Evolutionary conservation across 2,329 filamentous ascomycete species (phyloP), one percentile per base, ranked within the genome.

Genomic region (Colletotrichum horii): DNA sequence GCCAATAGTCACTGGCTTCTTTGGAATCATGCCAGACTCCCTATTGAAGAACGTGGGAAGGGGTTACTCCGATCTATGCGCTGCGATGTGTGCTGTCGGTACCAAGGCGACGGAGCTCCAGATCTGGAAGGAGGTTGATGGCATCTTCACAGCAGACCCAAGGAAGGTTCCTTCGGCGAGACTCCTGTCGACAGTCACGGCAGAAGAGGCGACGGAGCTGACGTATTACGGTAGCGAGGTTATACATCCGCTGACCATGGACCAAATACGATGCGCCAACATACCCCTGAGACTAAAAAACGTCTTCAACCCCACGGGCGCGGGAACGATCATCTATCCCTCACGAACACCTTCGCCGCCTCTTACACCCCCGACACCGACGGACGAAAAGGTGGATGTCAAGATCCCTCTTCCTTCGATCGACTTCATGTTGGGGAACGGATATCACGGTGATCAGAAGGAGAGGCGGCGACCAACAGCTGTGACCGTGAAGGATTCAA

Each of bases 91-190:
- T 62, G 96, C 97, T 1, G 96, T 99, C 11, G 96, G 96, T 4
- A 87, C 97, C 24, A 89, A 91, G 79, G 97, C 97, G 1, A 88
- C 93, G 70, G 97, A 99, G 84, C 90, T 99, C 64, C 97, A 99
- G 85, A 94, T 99, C 77, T 98, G 97, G 97, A 98, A 98, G 87
- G 97, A 99, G 84, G 97, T 98, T 8, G 96, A 99, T 83, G 96
- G 95, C 75, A 97, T 98, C 82, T 97, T 98, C 85, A 93, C 91
- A 2, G 89, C 90, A 7, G 96, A 98, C 81, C 96, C 96, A 4
- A 92, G 94, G 80, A 98, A 97, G 85, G 95, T 98, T 34, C 96
- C 96, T 4, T 98, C 96, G 1, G 97, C 97, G 22, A 90, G 94
- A 62, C 89, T 99, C 16, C 90, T 99, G 60, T 87, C 93, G 12